These are phyloP conservation scores for Aspergillus quadricinctus DNA, from an alignment of 2,329 filamentous ascomycete genomes.

Conservation along the genomic window DNA sequence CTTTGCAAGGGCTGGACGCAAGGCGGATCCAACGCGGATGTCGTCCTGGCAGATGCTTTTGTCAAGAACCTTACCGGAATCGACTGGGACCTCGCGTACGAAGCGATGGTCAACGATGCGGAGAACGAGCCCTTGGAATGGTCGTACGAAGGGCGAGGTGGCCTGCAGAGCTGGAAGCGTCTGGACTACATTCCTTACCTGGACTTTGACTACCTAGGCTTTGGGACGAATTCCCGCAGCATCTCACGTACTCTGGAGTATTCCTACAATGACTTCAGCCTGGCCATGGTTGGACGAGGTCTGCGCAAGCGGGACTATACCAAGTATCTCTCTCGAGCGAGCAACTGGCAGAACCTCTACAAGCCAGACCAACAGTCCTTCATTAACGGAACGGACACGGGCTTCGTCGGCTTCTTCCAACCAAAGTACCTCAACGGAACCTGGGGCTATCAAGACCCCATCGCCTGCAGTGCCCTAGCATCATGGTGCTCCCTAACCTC, in stretches of 20 bases:
- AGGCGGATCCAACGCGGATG: slow-evolving; percentile 68
- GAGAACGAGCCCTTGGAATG: slow-evolving; percentile 67
- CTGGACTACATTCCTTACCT: slow-evolving; percentile 67
- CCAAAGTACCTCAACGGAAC: slow-evolving; percentile 65
- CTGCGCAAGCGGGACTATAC: slow-evolving; percentile 53
- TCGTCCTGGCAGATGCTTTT: slow-evolving; percentile 63
- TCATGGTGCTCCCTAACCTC: slow-evolving; percentile 28
- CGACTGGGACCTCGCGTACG: slow-evolving; percentile 64
- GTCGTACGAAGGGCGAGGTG: slow-evolving; percentile 65
- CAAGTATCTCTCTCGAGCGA: slow-evolving; percentile 56
- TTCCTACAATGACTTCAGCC: slow-evolving; percentile 68
- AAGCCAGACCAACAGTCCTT: slow-evolving; percentile 56
- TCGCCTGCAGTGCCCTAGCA: background rate
- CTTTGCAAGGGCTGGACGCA: slow-evolving; percentile 65
- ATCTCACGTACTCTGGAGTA: slow-evolving; percentile 72
- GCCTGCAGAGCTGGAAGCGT: slow-evolving; percentile 65
- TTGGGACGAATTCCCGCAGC: slow-evolving; percentile 65
- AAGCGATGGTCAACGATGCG: slow-evolving; percentile 65
- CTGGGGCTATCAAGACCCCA: slow-evolving; percentile 57
- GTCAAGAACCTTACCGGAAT: slow-evolving; percentile 63
- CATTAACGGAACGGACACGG: slow-evolving; percentile 56
- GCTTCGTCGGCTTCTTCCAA: slow-evolving; percentile 69
- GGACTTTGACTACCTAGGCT: slow-evolving; percentile 62
- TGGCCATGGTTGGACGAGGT: slow-evolving; percentile 57
- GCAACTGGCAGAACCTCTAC: slow-evolving; percentile 67